These are phyloP conservation scores for Sarcodon aspratus DNA, from an alignment of 768 basidiomycete genomes.

Conservation along the genomic window DNA sequence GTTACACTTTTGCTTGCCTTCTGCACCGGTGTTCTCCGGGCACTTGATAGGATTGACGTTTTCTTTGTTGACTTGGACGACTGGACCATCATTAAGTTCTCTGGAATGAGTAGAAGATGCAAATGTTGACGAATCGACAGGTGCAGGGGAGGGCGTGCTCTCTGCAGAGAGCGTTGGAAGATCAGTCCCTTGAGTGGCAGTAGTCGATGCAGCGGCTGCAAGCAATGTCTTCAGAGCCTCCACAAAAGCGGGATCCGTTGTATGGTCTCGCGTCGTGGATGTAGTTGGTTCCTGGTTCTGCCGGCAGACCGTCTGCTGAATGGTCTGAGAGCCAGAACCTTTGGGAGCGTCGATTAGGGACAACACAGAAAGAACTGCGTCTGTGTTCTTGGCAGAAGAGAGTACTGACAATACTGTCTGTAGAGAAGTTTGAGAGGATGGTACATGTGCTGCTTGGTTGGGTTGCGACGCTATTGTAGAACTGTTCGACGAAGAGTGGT, in stretches of 20 bases:
- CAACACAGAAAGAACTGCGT: neutral
- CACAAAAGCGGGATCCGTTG: neutral
- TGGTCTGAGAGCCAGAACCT: neutral
- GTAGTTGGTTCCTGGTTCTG: neutral
- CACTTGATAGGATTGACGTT: neutral
- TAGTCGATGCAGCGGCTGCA: neutral
- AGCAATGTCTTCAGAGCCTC: neutral
- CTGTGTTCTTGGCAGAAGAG: neutral
- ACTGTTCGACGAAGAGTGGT: too few relatives aligned
- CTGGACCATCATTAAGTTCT: neutral
- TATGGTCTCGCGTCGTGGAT: neutral
- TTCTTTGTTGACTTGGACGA: slow-evolving; percentile 2
- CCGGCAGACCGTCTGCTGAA: neutral
- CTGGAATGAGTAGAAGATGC: too few relatives aligned
- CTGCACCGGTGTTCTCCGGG: neutral
- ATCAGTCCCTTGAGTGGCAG: neutral
- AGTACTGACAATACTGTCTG: neutral
- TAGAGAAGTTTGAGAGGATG: neutral
- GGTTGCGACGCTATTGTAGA: too few relatives aligned
- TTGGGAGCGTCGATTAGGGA: neutral
- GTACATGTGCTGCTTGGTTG: too few relatives aligned
- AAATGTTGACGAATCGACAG: neutral
- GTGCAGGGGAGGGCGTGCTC: neutral
- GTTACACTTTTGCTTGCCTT: neutral
- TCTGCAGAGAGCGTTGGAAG: neutral